Conservation (phyloP, 2,329 filamentous ascomycete species). For the Monosporascus sp. region DNA sequence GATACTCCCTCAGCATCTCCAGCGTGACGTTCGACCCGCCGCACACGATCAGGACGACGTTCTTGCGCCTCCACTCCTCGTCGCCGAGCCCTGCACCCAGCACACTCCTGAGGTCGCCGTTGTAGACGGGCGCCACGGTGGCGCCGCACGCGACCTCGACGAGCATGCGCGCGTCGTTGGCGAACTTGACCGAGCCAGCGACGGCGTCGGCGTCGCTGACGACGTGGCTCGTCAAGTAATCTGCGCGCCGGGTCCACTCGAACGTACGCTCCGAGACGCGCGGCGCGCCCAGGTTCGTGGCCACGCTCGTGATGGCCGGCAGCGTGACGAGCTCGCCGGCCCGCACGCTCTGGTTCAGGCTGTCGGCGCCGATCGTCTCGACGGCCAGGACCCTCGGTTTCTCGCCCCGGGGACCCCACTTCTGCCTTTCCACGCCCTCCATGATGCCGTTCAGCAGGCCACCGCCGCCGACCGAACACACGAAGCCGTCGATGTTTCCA, state of each 20-base stretch:
- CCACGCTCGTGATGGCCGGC: slow-evolving; percentile 67
- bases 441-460: slow-evolving; percentile 74
- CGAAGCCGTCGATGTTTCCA: slow-evolving; percentile 55
- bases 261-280: slow-evolving; percentile 65
- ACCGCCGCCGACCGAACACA: slow-evolving; percentile 77
- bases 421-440: slow-evolving; percentile 54
- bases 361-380: slow-evolving; percentile 71
- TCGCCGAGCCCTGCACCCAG: slow-evolving; percentile 49
- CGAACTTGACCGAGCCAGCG: slow-evolving; percentile 67
- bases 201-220: slow-evolving; percentile 75
- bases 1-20: slow-evolving; percentile 55
- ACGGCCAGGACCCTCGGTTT: slow-evolving; percentile 57
- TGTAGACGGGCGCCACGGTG: slow-evolving; percentile 64
- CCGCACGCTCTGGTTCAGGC: slow-evolving; percentile 57
- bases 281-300: slow-evolving; percentile 68
- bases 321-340: slow-evolving; percentile 57
- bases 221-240: slow-evolving; percentile 50
- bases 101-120: slow-evolving; percentile 54
- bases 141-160: slow-evolving; percentile 86
- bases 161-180: slow-evolving; percentile 74
- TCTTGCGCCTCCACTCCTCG: slow-evolving; percentile 58
- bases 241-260: slow-evolving; percentile 50
- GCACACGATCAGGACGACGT: slow-evolving; percentile 80
- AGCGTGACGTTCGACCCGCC: slow-evolving; percentile 67
- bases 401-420: slow-evolving; percentile 25